Base-by-base conservation (phyloP, 768 basidiomycete genomes). In the Hydnomerulius pinastri region DNA sequence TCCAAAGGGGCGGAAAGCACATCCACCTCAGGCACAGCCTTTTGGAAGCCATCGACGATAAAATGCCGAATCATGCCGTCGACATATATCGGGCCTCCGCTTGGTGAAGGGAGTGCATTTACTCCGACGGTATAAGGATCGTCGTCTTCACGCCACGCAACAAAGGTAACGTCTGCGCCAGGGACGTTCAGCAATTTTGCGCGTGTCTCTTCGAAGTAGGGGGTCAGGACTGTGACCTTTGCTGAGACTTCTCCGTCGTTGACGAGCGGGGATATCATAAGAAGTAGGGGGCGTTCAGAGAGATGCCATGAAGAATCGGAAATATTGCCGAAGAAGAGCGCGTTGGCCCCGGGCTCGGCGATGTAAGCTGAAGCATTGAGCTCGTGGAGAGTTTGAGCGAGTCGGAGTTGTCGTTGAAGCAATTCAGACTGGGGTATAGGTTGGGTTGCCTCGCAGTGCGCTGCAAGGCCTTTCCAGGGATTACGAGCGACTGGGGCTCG, bases 281-380 rank as follows among this genome's bases (percentile, higher is more conserved):
- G 71, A 5, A 93, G 69, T 12, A 93, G 75, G 0, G 90, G 91
- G 2, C 92, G 78, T 69, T 94, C 92, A 9, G 87, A 89, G 27
- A 90, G 76, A 27, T 59, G 54, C 92, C 92, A 95, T 18, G 77
- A 60, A 7, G 75, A 52, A 5, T 57, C 61, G 11, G 86, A 85
- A 50, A 91, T 75, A 57, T 90, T 91, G n/a, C 75, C 82, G 64
- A 79, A 92, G 73, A 82, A 94, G 3, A 74, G 69, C 1, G 85
- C 81, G 49, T 75, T 87, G 12, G 88, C 80, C 0, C 87, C 83
- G 21, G 92, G 90, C 63, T 94, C 91, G 6, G 86, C 81, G 28
- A 94, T 79, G 64, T 89, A 93, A 13, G 86, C 85, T 6, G 80
- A 75, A 0, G 79, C 85, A 25, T 80, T 77, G 23, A 82, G 71